Conservation (phyloP, 345 rosid genomes). For the Salix udensis region DNA sequence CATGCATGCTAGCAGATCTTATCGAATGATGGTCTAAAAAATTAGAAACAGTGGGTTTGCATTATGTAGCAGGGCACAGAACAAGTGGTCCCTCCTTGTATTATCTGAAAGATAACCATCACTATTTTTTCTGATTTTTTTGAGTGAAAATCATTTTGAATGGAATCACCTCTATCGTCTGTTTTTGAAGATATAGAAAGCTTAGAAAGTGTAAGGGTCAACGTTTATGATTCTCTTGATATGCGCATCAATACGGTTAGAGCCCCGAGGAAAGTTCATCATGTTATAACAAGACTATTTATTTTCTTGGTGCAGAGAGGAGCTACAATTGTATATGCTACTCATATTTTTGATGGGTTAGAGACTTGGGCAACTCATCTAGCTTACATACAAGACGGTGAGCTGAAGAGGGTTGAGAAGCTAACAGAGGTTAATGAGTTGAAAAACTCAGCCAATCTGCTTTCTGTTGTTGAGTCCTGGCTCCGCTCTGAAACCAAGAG, state of each 20-base stretch:
- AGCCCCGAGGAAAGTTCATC: neutral
- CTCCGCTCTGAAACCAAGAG: slow-evolving; percentile 66
- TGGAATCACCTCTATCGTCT: neutral
- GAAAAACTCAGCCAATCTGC: slow-evolving; percentile 64
- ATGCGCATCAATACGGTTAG: neutral
- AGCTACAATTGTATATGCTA: slow-evolving; percentile 85
- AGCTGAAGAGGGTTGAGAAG: slow-evolving; percentile 53
- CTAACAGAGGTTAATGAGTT: slow-evolving; percentile 54
- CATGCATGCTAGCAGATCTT: neutral
- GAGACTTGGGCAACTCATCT: slow-evolving; percentile 91
- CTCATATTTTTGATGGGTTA: slow-evolving; percentile 88
- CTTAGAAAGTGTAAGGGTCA: neutral
- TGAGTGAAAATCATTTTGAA: neutral
- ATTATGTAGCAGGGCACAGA: neutral
- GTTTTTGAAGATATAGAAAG: neutral
- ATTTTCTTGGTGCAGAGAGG: slow-evolving; percentile 47
- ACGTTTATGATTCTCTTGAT: neutral
- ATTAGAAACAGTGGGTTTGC: neutral
- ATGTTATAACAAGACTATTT: neutral
- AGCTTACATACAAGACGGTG: slow-evolving; percentile 82
- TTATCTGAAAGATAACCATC: neutral
- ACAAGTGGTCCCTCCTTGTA: neutral
- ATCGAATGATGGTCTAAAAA: slow-evolving; percentile 1
- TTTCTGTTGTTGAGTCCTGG: slow-evolving; percentile 82
- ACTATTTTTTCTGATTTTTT: neutral